Evolutionary conservation across 306 rosid species (phyloP), one percentile per base, ranked within the genome.

Genomic region (Malus sylvestris): DNA sequence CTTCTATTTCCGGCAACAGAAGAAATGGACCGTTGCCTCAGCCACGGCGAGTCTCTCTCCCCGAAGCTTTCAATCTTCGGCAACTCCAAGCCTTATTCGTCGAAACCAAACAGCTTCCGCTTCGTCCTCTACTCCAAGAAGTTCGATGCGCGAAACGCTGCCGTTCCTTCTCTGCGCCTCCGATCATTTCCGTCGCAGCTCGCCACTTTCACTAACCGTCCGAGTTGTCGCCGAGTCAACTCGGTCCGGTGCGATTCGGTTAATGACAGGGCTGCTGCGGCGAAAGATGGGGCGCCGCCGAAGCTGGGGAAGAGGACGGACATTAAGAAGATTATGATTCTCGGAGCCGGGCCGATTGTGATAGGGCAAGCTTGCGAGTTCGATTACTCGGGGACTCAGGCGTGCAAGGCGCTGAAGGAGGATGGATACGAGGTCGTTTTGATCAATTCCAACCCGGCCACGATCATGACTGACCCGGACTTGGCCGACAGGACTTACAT

Each of bases 391-490:
- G 99, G 99, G 6, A 93, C 98, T 10, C 99, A 91, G 84, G 99
- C 99, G 2, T 96, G 99, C 67, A 96, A 93, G 67, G 98, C 98
- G 1, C 83, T 96, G 8, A 87, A 83, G 61, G 99, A 96, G 71
- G 99, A 96, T 42, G 99, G 99, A 0, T 92, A 92, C 46, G 85
- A 95, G 12, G 98, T 92, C 2, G 44, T 95, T 14, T 84, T 92
- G 81, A 96, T 96, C 5, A 93, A 96, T 62, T 96, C 99, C 4
- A 96, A 96, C 69, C 98, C 99, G 1, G 99, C 99, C 0, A 96
- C 98, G 29, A 96, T 96, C 38, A 96, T 96, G 99, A 96, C 99
- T 8, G 99, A 96, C 87, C 99, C 98, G 5, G 98, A 93, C 1
- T 75, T 85, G 79, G 96, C 97, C 8, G 90, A 93, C 62, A 76